Evolutionary conservation across 192 early-diverging fungal species (phyloP), one percentile per base, ranked within the genome.

Genomic region (Coemansia sp.): DNA sequence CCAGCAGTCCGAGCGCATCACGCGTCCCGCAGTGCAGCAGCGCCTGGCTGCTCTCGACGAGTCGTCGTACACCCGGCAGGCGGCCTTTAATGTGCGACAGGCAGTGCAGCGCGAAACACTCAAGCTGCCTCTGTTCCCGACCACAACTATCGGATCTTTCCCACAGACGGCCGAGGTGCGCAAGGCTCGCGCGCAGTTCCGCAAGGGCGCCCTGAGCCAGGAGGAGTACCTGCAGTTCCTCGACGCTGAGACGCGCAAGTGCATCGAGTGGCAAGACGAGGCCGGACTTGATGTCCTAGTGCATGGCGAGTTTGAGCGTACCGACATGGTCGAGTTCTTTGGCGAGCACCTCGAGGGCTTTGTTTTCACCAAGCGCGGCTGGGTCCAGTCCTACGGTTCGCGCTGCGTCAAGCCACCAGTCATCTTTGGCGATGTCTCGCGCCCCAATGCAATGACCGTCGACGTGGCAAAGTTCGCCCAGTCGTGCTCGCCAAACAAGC

Each of bases 161-260:
- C 96, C 96, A 43, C 96, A 99, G 79, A 97, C 95, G 63, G 93
- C 92, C 72, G 95, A 96, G 79, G 92, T 99, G 56, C 95, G 96
- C 85, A 73, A 89, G 69, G 89, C 91, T 28, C 96, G 96, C 76
- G 88, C 90, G 56, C 90, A 94, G 84, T 85, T 90, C 85, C 93
- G 91, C 87, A 92, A 90, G 84, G 94, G 93, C 61, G 86, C 87
- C 18, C 75, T 91, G 61, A 76, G 82, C 70, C 59, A 84, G 47
- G 82, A 61, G 26, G 75, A 91, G 63, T 99, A 99, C 84, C 71
- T 91, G 35, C 73, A 81, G 50, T 94, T 93, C 77, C 88, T 99
- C 64, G 90, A 93, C 72, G 79, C 79, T 45, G 93, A 97, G 82
- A 98, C 93, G 53, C 82, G 88, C 58, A 83, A 86, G 75, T 88